Conservation (phyloP, 306 rosid genomes). For the Ormosia emarginata region DNA sequence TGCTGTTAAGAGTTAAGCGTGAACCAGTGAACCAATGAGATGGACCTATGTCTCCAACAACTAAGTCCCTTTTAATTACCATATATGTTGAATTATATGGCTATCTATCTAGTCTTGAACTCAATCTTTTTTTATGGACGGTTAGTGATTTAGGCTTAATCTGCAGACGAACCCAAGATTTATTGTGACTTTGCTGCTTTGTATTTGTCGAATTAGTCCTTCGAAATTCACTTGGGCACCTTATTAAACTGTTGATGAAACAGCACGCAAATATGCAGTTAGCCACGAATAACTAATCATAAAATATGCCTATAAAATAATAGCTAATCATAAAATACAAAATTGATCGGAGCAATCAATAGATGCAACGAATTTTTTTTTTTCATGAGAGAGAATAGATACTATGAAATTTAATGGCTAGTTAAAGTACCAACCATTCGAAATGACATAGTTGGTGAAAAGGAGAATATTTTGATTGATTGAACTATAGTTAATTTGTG, state of each 20-base stretch:
- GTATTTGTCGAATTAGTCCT: background rate
- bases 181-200: constrained; percentile 1
- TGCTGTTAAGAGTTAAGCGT: background rate
- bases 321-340: background rate
- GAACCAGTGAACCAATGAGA: background rate
- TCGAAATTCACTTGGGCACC: background rate
- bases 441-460: background rate
- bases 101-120: background rate
- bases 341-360: background rate
- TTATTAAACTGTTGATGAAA: background rate
- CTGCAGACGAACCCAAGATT: background rate
- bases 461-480: too few species aligned
- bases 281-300: background rate
- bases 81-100: background rate
- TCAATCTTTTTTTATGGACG: background rate
- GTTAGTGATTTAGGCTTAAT: background rate
- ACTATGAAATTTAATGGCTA: background rate
- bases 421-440: too few species aligned
- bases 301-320: background rate
- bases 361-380: too few species aligned
- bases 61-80: background rate
- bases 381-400: too few species aligned
- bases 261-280: background rate
- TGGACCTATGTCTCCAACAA: constrained; percentile 29
- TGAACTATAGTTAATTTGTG: background rate